Base-by-base conservation (phyloP, 2,329 filamentous ascomycete genomes). In the Paracamarosporium sp. region DNA sequence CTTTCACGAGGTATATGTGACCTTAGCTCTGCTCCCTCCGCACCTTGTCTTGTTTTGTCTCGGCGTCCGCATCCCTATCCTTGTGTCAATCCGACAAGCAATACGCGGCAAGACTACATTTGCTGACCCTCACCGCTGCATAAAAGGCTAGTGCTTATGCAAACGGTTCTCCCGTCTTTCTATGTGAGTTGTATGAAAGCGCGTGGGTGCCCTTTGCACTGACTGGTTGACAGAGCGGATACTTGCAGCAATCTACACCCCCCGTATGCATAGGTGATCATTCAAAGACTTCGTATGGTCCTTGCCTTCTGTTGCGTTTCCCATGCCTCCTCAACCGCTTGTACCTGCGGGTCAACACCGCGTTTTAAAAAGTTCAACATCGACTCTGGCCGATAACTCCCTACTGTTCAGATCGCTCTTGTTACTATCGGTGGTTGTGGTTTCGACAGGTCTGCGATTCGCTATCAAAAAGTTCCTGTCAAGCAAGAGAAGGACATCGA, bases 151-250 rank as follows among this genome's bases (percentile, higher is more conserved):
- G 72, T 68, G 72, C 73, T 75, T 73, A 74, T 71, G 64, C 65
- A 56, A 72, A 71, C 66, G 61, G 64, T 62, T 65, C 61, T 69
- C 62, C 64, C 67, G 62, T 62, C 60, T 57, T 70, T 69, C 61
- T 44, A 67, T 69, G 72, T 73, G 57, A 65, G 72, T 73, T 66
- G 57, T 72, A 69, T 75, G 69, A 71, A 76, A 74, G 61, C 61
- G 56, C 58, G 44, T 50, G 46, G 28, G 50, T 61, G 60, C 65
- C 64, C 65, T 15, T 31, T 53, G 25, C 58, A 70, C 64, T 75
- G 65, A 76, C 70, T 68, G 66, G 63, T 61, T 60, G 58, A 59
- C 58, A 74, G 68, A 63, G 57, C 56, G 62, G 61, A 60, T 52
- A 64, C 63, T 67, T 75, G 70, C 70, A 73, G 63, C 64, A 62